Evolutionary conservation across 208 protist species (phyloP), one percentile per base, ranked within the genome.

Genomic region (Leishmania guyanensis): DNA sequence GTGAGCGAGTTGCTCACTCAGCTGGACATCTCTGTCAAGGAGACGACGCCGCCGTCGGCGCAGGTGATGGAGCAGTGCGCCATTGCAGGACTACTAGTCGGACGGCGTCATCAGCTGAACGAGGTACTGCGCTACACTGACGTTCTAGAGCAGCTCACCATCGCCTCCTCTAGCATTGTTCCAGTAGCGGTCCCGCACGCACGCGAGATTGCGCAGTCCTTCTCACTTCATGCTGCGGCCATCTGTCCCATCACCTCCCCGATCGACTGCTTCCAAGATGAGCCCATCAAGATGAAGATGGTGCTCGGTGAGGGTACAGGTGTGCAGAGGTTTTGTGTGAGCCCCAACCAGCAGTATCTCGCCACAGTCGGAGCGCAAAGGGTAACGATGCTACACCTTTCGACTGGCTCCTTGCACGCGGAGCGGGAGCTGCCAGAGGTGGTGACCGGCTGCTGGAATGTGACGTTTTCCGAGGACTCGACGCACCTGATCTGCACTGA

Each of bases 311-410:
- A 97, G 77, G 90, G 89, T n/a, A 84, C 80, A 14, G 86, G 79
- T 39, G 88, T 94, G 79, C 82, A 89, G 78, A 88, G 84, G 60
- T 95, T 97, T 73, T 95, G 92, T 82, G 89, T 96, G 29, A 94
- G 89, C 69, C 88, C 88, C n/a, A 90, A 90, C 75, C 85, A 87
- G 9, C 76, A 84, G 43, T 82, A 89, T 33, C 82, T 97, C 58
- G 89, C 91, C 36, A 80, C 88, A 6, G 93, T 91, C 29, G 92
- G 91, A 20, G 48, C 79, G 75, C 83, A 82, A 39, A 82, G 83
- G 4, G 71, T 95, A 10, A 77, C 84, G 43, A 76, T 97, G 33
- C 88, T 88, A n/a, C 85, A 92, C 62, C 58, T 88, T 1, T 66
- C 70, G 26, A 91, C 82, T 22, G 89, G 94, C 36, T 75, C 76